Conservation (phyloP, 192 early-diverging fungal genomes). For the Chytriomyces hyalinus region DNA sequence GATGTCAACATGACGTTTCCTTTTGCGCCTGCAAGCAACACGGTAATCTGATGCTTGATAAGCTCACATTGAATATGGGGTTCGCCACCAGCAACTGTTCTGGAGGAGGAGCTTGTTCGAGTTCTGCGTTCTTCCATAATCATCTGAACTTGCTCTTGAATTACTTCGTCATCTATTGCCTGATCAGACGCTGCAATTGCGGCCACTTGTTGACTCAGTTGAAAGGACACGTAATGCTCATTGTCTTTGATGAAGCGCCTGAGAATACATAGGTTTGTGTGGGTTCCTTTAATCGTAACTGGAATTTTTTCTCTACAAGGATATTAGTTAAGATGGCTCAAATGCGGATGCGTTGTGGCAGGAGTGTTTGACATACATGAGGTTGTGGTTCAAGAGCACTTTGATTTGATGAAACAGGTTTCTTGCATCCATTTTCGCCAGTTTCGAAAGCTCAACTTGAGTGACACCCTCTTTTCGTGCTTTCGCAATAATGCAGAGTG, state of each 20-base stretch:
- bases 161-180: conserved; percentile 9
- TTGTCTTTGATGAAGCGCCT: conserved; percentile 58
- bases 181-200: conserved; percentile 22
- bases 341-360: neutral
- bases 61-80: conserved; percentile 58
- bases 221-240: conserved; percentile 49
- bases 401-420: conserved; percentile 67
- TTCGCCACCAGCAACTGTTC: conserved; percentile 38
- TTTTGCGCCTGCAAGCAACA: conserved; percentile 57
- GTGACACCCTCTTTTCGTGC: conserved; percentile 57
- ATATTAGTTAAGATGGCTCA: neutral
- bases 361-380: conserved; percentile 52
- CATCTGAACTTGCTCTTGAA: conserved; percentile 19
- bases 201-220: conserved; percentile 31
- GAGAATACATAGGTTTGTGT: conserved; percentile 66
- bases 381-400: conserved; percentile 46
- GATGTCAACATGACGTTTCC: conserved; percentile 57
- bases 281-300: conserved; percentile 60
- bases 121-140: conserved; percentile 18
- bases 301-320: conserved; percentile 64
- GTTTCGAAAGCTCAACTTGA: conserved; percentile 63
- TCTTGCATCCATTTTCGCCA: conserved; percentile 60
- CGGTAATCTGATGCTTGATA: conserved; percentile 60
- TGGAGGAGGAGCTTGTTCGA: neutral
- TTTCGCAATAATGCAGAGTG: conserved; percentile 54